Conservation (phyloP, 202 grass and related monocot species). For the Elaeis oleifera region DNA sequence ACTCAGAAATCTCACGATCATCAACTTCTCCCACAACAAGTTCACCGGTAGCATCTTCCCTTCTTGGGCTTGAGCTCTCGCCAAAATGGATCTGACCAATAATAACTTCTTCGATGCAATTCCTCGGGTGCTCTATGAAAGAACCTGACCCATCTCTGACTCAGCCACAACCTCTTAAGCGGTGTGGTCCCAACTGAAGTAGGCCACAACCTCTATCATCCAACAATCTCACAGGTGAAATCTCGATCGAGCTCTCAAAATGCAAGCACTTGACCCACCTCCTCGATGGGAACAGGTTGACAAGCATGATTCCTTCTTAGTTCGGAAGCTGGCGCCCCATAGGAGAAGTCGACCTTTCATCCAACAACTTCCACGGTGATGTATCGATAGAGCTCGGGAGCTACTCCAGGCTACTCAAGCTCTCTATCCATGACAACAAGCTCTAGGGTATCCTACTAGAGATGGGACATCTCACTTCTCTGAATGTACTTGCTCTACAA, state of each 20-base stretch:
- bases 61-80: conserved; percentile 50
- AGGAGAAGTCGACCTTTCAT: conserved; percentile 85
- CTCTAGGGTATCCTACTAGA: conserved; percentile 71
- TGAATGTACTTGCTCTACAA: conserved; percentile 83
- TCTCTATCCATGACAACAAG: conserved; percentile 60
- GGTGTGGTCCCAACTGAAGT: conserved; percentile 53
- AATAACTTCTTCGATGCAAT: conserved; percentile 75
- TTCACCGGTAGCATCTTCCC: conserved; percentile 54
- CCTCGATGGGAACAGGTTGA: conserved; percentile 57
- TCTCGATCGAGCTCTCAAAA: conserved; percentile 44
- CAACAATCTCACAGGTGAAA: conserved; percentile 56
- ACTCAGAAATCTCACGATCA: conserved; percentile 65
- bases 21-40: conserved; percentile 81
- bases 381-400: conserved; percentile 58
- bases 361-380: conserved; percentile 36
- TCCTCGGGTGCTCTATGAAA: conserved; percentile 29
- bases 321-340: conserved; percentile 46
- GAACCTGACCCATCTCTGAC: conserved; percentile 52
- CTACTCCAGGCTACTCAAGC: conserved; percentile 62
- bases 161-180: conserved; percentile 45
- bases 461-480: conserved; percentile 56
- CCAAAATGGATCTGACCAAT: conserved; percentile 56
- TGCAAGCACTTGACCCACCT: conserved; percentile 59
- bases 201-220: conserved; percentile 47
- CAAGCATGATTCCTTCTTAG: conserved; percentile 47